Conservation (phyloP, 345 rosid genomes). For the Aegle marmelos region DNA sequence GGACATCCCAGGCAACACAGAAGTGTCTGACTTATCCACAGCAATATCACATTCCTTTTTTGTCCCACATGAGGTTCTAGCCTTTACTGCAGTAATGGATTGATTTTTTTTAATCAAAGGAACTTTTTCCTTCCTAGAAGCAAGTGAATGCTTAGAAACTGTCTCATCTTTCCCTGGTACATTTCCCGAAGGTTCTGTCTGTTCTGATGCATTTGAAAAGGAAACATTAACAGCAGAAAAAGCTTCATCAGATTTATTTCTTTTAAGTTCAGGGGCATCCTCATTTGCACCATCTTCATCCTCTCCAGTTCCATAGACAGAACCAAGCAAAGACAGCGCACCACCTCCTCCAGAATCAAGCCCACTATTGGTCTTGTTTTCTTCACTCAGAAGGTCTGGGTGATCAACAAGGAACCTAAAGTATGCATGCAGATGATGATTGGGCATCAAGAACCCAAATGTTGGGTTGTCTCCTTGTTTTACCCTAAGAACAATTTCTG, state of each 20-base stretch:
- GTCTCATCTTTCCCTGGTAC: slow-evolving; percentile 30
- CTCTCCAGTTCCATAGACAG: slow-evolving; percentile 74
- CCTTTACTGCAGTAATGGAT: slow-evolving; percentile 40
- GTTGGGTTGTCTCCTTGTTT: slow-evolving; percentile 95
- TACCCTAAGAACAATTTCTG: slow-evolving; percentile 93
- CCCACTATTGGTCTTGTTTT: slow-evolving; percentile 32
- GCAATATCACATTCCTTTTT: slow-evolving; percentile 41
- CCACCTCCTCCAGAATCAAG: slow-evolving; percentile 45
- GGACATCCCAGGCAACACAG: slow-evolving; percentile 24
- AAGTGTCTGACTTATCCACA: slow-evolving; percentile 35
- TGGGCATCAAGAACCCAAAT: slow-evolving; percentile 93
- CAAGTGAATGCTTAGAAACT: slow-evolving; percentile 32
- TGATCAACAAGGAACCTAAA: slow-evolving; percentile 84
- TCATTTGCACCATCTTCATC: slow-evolving; percentile 66
- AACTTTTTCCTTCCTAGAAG: slow-evolving; percentile 43
- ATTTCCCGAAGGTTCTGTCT: slow-evolving; percentile 25
- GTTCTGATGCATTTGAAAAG: slow-evolving; percentile 37
- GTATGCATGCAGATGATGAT: slow-evolving; percentile 75
- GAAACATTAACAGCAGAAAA: slow-evolving; percentile 25
- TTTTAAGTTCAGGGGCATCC: slow-evolving; percentile 26
- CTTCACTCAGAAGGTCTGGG: slow-evolving; percentile 62
- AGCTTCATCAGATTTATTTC: slow-evolving; percentile 27
- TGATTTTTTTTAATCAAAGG: slow-evolving; percentile 51
- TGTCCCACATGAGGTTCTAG: slow-evolving; percentile 35
- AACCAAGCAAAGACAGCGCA: slow-evolving; percentile 87